Percentiles rank a stretch among this genome's conserved stretches.
These are phyloP conservation scores for Pachysandra terminalis DNA, from an alignment of 164 flowering plant species.

Conservation along the genomic window DNA sequence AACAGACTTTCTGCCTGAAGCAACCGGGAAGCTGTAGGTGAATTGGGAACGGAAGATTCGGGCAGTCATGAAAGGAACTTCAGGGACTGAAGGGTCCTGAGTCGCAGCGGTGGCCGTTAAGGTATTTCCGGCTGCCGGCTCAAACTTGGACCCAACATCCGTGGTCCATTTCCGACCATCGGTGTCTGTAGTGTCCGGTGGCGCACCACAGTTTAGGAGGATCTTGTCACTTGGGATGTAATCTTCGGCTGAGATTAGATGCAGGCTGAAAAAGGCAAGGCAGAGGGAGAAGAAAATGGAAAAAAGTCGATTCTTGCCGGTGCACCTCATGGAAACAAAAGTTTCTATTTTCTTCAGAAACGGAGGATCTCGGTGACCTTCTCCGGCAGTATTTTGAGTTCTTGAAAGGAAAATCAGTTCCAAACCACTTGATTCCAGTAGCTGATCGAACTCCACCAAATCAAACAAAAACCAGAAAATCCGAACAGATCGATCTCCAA, in stretches of 20 bases:
- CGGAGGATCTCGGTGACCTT: no score
- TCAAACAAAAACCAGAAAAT: no score
- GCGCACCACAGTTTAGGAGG: conserved; percentile 62
- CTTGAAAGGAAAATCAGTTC: no score
- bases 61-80: conserved; percentile 79
- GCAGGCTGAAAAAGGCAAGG: neutral
- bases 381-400: no score
- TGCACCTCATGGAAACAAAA: conserved; percentile 1
- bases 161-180: conserved; percentile 66
- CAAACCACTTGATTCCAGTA: no score
- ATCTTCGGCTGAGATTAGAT: conserved; percentile 9
- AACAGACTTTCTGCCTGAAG: conserved; percentile 62
- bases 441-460: no score
- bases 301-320: conserved; percentile 1
- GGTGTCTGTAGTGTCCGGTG: conserved; percentile 31
- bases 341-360: neutral
- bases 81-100: no score
- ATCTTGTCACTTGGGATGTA: conserved; percentile 53
- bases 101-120: conserved; percentile 35
- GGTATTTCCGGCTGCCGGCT: conserved; percentile 29
- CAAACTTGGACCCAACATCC: conserved; percentile 59
- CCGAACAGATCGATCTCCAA: no score
- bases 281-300: conserved; percentile 3
- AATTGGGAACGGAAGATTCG: conserved; percentile 53
- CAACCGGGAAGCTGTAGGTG: conserved; percentile 73